Percentiles rank a stretch among this genome's conserved stretches.
phyloP scores from a whole-genome alignment of 495 filamentous ascomycete species.

The Neurospora tetraspora region DNA sequence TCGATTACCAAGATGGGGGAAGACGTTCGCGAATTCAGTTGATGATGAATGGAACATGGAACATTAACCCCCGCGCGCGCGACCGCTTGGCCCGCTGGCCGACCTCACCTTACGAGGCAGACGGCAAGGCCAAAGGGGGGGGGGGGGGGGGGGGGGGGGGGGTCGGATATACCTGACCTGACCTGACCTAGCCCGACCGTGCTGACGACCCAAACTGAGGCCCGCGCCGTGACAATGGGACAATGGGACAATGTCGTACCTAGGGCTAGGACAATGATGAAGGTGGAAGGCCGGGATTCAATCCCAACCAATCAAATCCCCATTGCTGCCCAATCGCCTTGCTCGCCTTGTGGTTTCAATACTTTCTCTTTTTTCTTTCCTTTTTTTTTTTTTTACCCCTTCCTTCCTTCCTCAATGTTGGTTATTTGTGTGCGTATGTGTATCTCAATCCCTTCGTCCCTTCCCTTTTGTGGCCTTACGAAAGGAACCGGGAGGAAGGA shows the following conservation, averaged over 20 bases:
- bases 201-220: neutral
- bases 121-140: neutral
- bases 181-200: neutral
- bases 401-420: neutral
- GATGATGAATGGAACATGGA: neutral
- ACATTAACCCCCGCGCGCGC: neutral
- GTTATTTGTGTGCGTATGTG: neutral
- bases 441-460: neutral
- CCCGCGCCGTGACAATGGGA: neutral
- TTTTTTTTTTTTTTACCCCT: neutral
- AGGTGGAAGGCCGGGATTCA: neutral
- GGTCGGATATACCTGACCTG: neutral
- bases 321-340: conserved; percentile 14
- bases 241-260: neutral
- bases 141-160: neutral
- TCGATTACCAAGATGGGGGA: neutral
- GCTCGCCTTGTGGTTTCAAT: neutral
- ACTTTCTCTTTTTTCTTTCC: neutral
- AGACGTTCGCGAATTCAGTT: neutral
- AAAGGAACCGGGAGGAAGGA: neutral
- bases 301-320: conserved; percentile 3
- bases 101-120: neutral
- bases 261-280: too few species aligned
- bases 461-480: neutral
- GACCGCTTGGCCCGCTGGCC: neutral